Percentiles rank a stretch among this genome's conserved stretches.
phyloP scores from a whole-genome alignment of 768 basidiomycete species.

The Panaeolus papilionaceus region DNA sequence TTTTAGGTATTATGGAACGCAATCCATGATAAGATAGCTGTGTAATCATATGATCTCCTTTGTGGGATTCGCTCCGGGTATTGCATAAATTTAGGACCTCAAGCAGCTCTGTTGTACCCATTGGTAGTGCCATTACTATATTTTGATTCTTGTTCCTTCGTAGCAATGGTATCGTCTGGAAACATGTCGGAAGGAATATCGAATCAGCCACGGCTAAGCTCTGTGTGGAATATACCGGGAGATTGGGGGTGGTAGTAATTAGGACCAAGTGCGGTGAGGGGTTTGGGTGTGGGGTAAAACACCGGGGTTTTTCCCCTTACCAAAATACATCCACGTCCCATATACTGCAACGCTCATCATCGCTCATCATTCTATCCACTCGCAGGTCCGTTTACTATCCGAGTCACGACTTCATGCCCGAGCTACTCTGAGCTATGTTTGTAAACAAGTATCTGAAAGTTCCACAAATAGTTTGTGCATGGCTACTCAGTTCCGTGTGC shows the following conservation, averaged over 20 bases:
- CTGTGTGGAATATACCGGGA: background rate
- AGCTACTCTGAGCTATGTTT: background rate
- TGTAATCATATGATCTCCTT: background rate
- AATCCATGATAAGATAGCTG: background rate
- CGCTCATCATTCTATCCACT: background rate
- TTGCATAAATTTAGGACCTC: background rate
- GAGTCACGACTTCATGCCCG: background rate
- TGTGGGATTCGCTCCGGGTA: conserved; percentile 9
- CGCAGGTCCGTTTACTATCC: background rate
- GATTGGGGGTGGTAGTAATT: background rate
- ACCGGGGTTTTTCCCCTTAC: background rate
- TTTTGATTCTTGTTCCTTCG: background rate
- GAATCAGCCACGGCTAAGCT: background rate
- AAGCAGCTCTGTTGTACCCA: background rate
- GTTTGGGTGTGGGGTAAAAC: conserved; percentile 3
- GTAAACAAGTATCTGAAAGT: background rate
- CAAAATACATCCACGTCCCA: background rate
- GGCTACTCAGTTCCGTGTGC: background rate
- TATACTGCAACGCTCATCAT: background rate
- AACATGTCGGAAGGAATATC: background rate
- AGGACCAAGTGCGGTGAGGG: background rate
- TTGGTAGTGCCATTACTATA: background rate
- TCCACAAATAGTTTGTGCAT: conserved; percentile 9
- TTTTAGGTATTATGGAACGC: background rate
- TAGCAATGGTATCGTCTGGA: background rate